These are phyloP conservation scores for Pichia kluyveri DNA, from an alignment of 805 yeast species.

Conservation along the genomic window DNA sequence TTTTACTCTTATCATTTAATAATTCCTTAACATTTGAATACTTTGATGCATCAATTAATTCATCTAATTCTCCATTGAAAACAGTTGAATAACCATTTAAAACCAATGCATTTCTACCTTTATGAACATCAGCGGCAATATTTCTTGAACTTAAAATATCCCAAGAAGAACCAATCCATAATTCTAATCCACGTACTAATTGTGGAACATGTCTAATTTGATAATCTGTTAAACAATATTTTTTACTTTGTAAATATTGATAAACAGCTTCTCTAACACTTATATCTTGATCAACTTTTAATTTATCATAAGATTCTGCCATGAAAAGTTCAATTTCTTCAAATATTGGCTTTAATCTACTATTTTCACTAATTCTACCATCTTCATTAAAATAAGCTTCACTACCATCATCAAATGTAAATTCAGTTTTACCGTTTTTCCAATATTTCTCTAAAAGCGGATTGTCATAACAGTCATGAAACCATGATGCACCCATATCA, in stretches of 20 bases:
- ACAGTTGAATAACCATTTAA: conserved; percentile 44
- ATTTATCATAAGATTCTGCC: conserved; percentile 9
- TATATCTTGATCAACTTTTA: conserved; percentile 36
- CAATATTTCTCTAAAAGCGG: conserved; percentile 43
- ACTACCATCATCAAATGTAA: conserved; percentile 26
- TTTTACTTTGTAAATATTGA: conserved; percentile 37
- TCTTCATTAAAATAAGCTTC: conserved; percentile 13
- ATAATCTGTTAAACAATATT: conserved; percentile 36
- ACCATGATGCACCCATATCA: conserved; percentile 89
- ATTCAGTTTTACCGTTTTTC: conserved; percentile 18
- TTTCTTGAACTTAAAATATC: conserved; percentile 53
- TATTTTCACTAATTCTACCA: conserved; percentile 36
- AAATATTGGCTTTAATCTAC: conserved; percentile 31
- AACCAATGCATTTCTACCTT: conserved; percentile 68
- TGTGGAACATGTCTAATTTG: conserved; percentile 46
- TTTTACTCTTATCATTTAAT: background rate
- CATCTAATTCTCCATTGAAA: conserved; percentile 23
- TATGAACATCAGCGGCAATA: conserved; percentile 34
- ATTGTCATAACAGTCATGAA: conserved; percentile 71
- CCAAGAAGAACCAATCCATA: conserved; percentile 76
- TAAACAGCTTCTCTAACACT: conserved; percentile 44
- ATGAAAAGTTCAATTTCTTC: conserved; percentile 24
- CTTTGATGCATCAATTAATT: conserved; percentile 11
- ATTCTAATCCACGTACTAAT: conserved; percentile 45
- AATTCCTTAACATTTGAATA: conserved; percentile 2